These are phyloP conservation scores for Dactylellina parvicollis DNA, from an alignment of 2,329 filamentous ascomycete genomes.

Conservation along the genomic window DNA sequence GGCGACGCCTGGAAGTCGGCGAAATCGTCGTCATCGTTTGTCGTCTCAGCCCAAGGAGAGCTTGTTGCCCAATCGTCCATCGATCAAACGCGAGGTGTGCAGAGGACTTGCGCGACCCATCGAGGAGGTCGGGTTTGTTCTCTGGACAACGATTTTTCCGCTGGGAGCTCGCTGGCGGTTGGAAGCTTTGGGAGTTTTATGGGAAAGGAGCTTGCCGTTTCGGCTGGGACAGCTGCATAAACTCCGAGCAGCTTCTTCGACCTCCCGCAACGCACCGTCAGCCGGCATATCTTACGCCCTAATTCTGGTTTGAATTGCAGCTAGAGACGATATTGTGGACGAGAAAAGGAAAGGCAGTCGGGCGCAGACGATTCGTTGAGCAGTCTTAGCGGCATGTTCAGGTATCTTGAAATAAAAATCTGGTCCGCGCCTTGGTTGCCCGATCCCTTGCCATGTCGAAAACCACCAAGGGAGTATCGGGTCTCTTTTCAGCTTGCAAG, in stretches of 20 bases:
- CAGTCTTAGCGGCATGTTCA: too few relatives aligned
- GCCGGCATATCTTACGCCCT: neutral
- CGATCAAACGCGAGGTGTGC: slow-evolving; percentile 53
- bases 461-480: too few relatives aligned
- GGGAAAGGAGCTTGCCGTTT: slow-evolving; percentile 42
- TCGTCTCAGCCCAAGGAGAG: slow-evolving; percentile 54
- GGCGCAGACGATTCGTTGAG: too few relatives aligned
- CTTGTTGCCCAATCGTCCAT: slow-evolving; percentile 55
- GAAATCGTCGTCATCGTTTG: slow-evolving; percentile 48
- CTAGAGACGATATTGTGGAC: too few relatives aligned
- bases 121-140: slow-evolving; percentile 47
- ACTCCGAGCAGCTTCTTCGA: slow-evolving; percentile 17
- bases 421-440: too few relatives aligned
- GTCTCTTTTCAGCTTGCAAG: too few relatives aligned
- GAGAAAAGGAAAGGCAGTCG: too few relatives aligned
- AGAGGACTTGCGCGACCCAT: slow-evolving; percentile 50
- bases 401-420: too few relatives aligned
- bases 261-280: slow-evolving; percentile 21
- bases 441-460: too few relatives aligned
- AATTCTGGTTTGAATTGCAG: too few relatives aligned
- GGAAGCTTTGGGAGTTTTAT: slow-evolving; percentile 16
- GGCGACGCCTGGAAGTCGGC: slow-evolving; percentile 46
- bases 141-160: slow-evolving; percentile 10
- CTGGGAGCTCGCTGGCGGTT: neutral
- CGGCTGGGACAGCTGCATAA: slow-evolving; percentile 29